Evolutionary conservation across 306 rosid genomes (phyloP).

Genomic region (Abrus pulchellus): DNA sequence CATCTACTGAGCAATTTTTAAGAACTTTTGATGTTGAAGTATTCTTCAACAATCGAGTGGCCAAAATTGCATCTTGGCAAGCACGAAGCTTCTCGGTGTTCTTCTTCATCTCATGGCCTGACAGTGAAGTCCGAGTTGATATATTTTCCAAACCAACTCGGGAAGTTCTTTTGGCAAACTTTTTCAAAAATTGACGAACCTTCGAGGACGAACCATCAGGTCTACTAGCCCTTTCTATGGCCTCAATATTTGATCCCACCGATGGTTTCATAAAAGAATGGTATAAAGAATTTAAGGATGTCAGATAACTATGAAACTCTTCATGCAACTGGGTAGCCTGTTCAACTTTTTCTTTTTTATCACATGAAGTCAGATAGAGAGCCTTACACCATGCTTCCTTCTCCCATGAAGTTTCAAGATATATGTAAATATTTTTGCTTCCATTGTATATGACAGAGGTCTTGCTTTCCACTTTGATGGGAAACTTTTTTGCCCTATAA

Average conservation of each 20-base stretch:
- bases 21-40: constrained; percentile 55
- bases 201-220: constrained; percentile 75
- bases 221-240: constrained; percentile 63
- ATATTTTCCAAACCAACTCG: constrained; percentile 72
- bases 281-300: constrained; percentile 72
- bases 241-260: constrained; percentile 63
- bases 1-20: constrained; percentile 59
- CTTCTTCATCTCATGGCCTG: constrained; percentile 67
- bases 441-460: constrained; percentile 65
- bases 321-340: constrained; percentile 72
- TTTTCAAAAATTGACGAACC: constrained; percentile 77
- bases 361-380: constrained; percentile 83
- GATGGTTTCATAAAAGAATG: constrained; percentile 79
- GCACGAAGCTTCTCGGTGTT: constrained; percentile 59
- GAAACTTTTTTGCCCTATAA: constrained; percentile 88
- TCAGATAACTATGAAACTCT: constrained; percentile 76
- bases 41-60: constrained; percentile 51
- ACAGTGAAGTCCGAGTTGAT: constrained; percentile 58
- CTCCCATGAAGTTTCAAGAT: constrained; percentile 94
- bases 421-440: constrained; percentile 72
- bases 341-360: constrained; percentile 60
- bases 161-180: constrained; percentile 69
- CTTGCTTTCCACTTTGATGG: constrained; percentile 87
- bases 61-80: constrained; percentile 60
- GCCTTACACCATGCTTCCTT: constrained; percentile 99